Evolutionary conservation across 306 rosid species (phyloP).

Genomic region (Nissolia schottii): DNA sequence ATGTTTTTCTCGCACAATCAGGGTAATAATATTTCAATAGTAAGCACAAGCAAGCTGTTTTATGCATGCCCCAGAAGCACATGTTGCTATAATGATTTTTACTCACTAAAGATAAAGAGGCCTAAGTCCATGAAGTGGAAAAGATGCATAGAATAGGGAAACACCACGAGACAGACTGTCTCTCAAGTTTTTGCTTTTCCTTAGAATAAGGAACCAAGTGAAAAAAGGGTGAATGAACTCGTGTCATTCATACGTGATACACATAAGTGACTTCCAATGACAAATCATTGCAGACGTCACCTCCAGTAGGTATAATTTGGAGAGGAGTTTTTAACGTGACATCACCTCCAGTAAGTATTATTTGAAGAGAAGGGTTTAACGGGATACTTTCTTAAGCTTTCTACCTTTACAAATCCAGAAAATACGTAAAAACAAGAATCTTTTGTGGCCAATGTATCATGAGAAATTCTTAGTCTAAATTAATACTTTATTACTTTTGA

Average conservation of each 20-base stretch:
- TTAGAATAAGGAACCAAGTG: not conserved
- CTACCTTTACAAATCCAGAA: not conserved
- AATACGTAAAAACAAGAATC: not conserved
- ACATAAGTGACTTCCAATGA: not conserved
- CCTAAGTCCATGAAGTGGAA: not conserved
- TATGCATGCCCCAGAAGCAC: conserved; percentile 33
- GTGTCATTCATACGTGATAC: not conserved
- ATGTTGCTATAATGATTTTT: conserved; percentile 41
- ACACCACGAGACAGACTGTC: conserved; percentile 28
- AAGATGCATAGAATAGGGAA: conserved; percentile 1
- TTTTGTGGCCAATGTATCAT: not conserved
- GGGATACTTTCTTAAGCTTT: not conserved
- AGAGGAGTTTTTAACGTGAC: not conserved
- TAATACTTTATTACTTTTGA: too few species aligned
- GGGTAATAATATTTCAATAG: not conserved
- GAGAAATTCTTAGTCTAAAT: too few species aligned
- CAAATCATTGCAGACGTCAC: not conserved
- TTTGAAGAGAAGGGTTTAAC: not conserved
- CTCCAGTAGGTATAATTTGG: not conserved
- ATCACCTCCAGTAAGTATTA: not conserved
- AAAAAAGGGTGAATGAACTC: not conserved
- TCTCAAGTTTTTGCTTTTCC: not conserved
- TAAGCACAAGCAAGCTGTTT: conserved; percentile 25
- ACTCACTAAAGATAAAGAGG: conserved; percentile 40
- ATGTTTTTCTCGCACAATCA: conserved; percentile 17